phyloP scores from a whole-genome alignment of 495 filamentous ascomycete genomes.

The Aspergillus baeticus region DNA sequence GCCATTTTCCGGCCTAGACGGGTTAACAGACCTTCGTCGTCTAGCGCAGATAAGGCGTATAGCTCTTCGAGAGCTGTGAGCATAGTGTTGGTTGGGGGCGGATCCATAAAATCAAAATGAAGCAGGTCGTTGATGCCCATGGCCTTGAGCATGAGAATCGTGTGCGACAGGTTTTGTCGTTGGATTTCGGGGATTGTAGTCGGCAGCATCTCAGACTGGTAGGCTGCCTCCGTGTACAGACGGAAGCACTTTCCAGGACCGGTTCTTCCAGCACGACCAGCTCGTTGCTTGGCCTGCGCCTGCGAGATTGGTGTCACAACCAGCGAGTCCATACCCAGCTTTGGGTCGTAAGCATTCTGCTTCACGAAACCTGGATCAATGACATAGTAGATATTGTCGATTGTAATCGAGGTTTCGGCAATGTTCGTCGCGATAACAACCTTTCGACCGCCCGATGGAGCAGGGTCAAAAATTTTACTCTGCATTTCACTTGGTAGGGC shows the following conservation, averaged over 20 bases:
- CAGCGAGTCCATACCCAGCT: constrained; percentile 95
- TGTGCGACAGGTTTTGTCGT: constrained; percentile 87
- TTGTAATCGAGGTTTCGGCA: constrained; percentile 95
- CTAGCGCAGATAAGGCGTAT: constrained; percentile 86
- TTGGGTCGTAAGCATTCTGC: constrained; percentile 95
- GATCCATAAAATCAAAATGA: constrained; percentile 99
- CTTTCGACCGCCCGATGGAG: constrained; percentile 84
- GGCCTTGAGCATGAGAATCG: constrained; percentile 97
- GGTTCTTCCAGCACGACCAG: constrained; percentile 89
- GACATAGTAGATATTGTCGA: constrained; percentile 96
- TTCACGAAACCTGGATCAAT: constrained; percentile 98
- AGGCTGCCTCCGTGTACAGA: constrained; percentile 93
- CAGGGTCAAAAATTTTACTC: constrained; percentile 89
- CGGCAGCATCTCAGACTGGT: constrained; percentile 95
- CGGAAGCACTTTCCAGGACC: constrained; percentile 96
- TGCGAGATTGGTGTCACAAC: constrained; percentile 95
- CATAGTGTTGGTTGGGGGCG: constrained; percentile 96
- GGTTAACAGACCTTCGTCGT: constrained; percentile 95
- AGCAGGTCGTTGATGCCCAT: constrained; percentile 99
- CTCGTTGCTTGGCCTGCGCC: constrained; percentile 92
- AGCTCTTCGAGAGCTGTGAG: constrained; percentile 93
- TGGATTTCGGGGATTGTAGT: constrained; percentile 97
- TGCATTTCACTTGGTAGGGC: constrained; percentile 92
- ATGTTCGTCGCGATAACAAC: constrained; percentile 99
- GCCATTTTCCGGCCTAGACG: constrained; percentile 95